Base-by-base conservation (phyloP, 495 filamentous ascomycete genomes). In the Hypoxylon subgilvum region DNA sequence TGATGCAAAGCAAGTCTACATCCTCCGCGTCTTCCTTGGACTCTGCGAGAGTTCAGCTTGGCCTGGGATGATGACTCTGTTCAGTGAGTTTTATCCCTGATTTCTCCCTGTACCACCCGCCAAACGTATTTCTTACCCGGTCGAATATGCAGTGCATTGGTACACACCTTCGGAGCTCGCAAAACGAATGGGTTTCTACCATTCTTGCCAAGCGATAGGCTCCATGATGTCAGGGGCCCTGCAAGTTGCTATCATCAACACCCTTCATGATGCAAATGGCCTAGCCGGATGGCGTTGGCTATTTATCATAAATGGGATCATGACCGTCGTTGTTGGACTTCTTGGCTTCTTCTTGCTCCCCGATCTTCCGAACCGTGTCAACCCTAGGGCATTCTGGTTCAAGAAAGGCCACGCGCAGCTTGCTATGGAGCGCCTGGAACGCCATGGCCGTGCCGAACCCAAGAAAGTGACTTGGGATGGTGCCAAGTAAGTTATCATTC, bases 221-320 rank as follows among this genome's bases (percentile, higher is more conserved):
- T 67, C 66, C 2, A 72, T 76, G 73, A 53, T 76, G 61, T 71
- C 70, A 0, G 74, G 72, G 0, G 80, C 79, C 14, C 70, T 86
- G 30, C 81, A 84, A 52, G 79, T 79, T 1, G 80, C 77, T 0
- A 79, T 82, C 35, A 71, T 83, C 36, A 70, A 72, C 17, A 76
- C 72, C 14, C 63, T 85, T 27, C 65, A 83, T 18, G 79, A 82
- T 1, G 68, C 60, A 5, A 49, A 58, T 6, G 83, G 82, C 0
- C 45, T 84, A 0, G 63, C 73, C 0, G 84, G 83, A 0, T 86
- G 82, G 83, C 69, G 81, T 18, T 85, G 83, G 83, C 71, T 86
- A 2, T 86, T 85, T 14, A 45, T 76, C 38, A 71, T 74, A 38
- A 76, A 81, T 46, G 76, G 73, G 5, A 30, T 78, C 31, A 81